These are phyloP conservation scores for Mycena belliarum DNA, from an alignment of 768 basidiomycete species.

Conservation along the genomic window DNA sequence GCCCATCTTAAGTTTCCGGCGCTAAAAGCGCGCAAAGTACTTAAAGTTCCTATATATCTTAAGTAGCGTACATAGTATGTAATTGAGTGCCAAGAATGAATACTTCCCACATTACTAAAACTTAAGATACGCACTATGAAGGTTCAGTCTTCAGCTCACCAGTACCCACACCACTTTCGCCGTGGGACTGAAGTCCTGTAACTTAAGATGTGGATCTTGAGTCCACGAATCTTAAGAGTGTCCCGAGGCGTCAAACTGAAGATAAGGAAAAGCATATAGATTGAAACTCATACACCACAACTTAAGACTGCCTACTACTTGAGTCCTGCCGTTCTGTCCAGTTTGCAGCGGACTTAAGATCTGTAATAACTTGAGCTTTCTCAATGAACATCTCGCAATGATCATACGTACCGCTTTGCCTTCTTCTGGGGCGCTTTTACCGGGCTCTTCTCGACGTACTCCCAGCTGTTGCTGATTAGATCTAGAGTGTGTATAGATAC, in stretches of 20 bases:
- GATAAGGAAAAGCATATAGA: too few species aligned
- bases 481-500: background rate
- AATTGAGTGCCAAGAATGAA: background rate
- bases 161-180: too few species aligned
- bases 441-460: background rate
- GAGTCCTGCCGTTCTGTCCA: background rate
- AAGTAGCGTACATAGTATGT: background rate
- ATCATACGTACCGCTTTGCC: background rate
- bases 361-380: background rate
- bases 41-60: background rate
- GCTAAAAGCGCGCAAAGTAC: too few species aligned
- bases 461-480: background rate
- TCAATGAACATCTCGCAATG: background rate
- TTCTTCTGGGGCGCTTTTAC: background rate
- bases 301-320: background rate
- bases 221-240: too few species aligned
- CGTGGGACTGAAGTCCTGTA: too few species aligned
- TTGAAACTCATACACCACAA: background rate
- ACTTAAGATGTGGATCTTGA: too few species aligned
- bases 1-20: background rate
- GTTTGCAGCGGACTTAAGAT: background rate
- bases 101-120: background rate
- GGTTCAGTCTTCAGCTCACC: too few species aligned
- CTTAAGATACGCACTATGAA: too few species aligned
- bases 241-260: too few species aligned